These are phyloP conservation scores for Psilocybe sp. DNA, from an alignment of 768 basidiomycete genomes.

Conservation along the genomic window DNA sequence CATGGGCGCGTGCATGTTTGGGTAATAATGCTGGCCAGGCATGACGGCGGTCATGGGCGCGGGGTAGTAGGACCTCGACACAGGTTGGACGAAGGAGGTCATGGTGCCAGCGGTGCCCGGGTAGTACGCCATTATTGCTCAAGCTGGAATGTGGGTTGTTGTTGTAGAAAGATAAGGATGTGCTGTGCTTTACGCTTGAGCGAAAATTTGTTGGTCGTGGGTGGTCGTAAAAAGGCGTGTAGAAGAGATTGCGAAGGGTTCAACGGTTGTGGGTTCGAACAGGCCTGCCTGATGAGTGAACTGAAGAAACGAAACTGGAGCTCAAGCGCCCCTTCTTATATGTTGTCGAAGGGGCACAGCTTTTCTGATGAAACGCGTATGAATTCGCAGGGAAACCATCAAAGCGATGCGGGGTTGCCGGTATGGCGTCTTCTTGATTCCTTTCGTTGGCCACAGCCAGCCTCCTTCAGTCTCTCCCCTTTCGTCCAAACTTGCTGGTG, in stretches of 20 bases:
- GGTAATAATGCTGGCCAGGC: constrained; percentile 24
- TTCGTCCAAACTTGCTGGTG: too few species aligned
- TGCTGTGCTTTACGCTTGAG: constrained; percentile 9
- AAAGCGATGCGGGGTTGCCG: too few species aligned
- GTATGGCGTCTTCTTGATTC: too few species aligned
- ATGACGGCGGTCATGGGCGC: constrained; percentile 26
- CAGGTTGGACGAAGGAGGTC: constrained; percentile 17
- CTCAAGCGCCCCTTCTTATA: not conserved
- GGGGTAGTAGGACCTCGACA: constrained; percentile 15
- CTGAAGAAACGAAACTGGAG: not conserved
- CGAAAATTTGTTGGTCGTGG: constrained; percentile 7
- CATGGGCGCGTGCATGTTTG: constrained; percentile 22
- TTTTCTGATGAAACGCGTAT: too few species aligned
- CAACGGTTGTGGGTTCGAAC: constrained; percentile 18
- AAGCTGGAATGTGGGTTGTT: not conserved
- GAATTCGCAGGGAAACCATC: too few species aligned
- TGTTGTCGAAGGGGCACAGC: not conserved
- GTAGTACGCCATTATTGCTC: constrained; percentile 21
- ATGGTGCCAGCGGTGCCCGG: constrained; percentile 21
- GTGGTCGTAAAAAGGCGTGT: constrained; percentile 16
- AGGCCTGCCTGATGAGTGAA: constrained; percentile 26
- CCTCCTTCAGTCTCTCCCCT: too few species aligned
- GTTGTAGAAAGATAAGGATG: constrained; percentile 7
- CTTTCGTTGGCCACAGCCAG: too few species aligned
- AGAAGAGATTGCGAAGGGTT: constrained; percentile 6